A percentile compares a stretch with the other conserved stretches of the same genome.
These are phyloP conservation scores for Neodidymelliopsis sp. DNA, from an alignment of 2,329 filamentous ascomycete genomes.

Conservation along the genomic window DNA sequence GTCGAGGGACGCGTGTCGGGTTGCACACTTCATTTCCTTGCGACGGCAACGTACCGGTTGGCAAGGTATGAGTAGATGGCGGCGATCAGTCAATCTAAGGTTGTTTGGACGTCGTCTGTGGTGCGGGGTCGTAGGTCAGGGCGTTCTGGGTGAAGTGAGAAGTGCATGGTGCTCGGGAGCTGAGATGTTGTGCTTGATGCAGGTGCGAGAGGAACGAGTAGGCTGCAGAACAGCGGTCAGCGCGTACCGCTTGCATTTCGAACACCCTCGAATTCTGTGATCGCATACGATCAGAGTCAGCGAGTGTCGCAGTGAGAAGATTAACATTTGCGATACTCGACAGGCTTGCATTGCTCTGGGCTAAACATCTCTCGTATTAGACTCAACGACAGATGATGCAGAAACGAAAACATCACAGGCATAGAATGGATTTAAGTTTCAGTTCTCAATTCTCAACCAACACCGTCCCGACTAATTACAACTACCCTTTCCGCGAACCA, in stretches of 20 bases:
- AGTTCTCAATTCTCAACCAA: constrained; percentile 34
- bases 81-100: constrained; percentile 11
- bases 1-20: constrained; percentile 11
- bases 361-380: no score
- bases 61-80: constrained; percentile 4
- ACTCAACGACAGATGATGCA: background rate
- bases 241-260: background rate
- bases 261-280: no score
- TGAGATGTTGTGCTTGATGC: background rate
- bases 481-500: constrained; percentile 36
- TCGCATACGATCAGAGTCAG: no score
- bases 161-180: background rate
- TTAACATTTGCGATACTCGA: no score
- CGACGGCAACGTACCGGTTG: constrained; percentile 8
- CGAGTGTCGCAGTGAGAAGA: no score
- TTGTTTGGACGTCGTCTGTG: constrained; percentile 13
- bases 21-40: constrained; percentile 16
- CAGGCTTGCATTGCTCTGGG: no score
- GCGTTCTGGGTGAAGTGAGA: background rate
- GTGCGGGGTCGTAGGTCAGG: constrained; percentile 1
- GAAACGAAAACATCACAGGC: constrained; percentile 10
- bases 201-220: background rate
- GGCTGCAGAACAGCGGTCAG: constrained; percentile 8
- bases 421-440: constrained; percentile 4
- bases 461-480: constrained; percentile 37